Percentiles rank a stretch among this genome's conserved stretches.
phyloP scores from a whole-genome alignment of 1,139 yeast genomes.

The Debaryomyces sp. region DNA sequence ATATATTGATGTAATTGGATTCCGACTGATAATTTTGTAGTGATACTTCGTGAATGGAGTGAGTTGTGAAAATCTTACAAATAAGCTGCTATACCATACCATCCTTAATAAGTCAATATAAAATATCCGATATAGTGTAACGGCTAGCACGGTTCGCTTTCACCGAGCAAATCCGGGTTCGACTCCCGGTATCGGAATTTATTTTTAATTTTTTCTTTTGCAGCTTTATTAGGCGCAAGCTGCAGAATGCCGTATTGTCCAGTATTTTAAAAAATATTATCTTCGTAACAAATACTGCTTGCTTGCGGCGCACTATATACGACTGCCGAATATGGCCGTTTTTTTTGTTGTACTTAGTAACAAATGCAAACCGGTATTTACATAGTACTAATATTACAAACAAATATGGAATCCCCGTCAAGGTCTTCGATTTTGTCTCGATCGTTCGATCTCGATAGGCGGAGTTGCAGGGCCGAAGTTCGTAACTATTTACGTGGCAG shows the following conservation, averaged over 20 bases:
- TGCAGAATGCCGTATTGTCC: neutral
- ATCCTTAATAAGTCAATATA: neutral
- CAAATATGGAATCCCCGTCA: neutral
- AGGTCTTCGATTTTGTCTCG: neutral
- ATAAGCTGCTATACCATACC: neutral
- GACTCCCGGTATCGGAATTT: constrained; percentile 76
- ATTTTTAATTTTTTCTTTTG: constrained; percentile 22
- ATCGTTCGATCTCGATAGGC: neutral
- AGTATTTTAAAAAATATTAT: neutral
- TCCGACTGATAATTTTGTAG: neutral
- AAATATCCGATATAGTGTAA: constrained; percentile 69
- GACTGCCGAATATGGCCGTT: neutral
- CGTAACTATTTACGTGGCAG: neutral
- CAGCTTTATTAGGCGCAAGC: neutral
- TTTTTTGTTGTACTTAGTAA: neutral
- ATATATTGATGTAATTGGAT: neutral
- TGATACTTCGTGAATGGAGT: neutral
- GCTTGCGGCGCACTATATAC: neutral
- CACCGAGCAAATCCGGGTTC: constrained; percentile 85
- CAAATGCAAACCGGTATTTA: neutral
- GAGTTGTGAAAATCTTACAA: too few relatives aligned
- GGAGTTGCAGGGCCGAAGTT: neutral
- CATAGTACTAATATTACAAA: neutral
- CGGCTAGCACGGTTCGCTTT: constrained; percentile 85
- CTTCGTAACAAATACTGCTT: neutral